Conservation (phyloP, 371 early-diverging fungal genomes). For the Rhizopus sp. region DNA sequence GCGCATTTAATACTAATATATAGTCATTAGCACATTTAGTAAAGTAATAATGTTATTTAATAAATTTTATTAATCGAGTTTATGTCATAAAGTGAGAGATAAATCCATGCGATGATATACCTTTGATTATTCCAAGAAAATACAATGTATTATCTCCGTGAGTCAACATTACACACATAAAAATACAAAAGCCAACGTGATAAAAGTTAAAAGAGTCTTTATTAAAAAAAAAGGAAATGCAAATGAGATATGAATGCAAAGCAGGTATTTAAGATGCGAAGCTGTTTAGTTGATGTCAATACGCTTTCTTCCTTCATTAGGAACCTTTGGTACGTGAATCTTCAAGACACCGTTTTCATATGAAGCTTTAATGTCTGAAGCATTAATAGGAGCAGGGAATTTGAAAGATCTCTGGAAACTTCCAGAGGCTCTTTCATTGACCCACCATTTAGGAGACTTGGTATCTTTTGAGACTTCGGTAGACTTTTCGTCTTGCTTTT, state of each 20-base stretch:
- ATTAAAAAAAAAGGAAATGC: no score
- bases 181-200: no score
- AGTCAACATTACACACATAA: no score
- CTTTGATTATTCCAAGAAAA: no score
- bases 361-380: conserved; percentile 37
- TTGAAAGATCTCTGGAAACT: conserved; percentile 35
- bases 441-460: conserved; percentile 34
- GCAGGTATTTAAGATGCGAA: not conserved
- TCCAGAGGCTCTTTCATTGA: conserved; percentile 39
- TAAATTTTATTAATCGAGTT: no score
- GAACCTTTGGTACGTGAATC: conserved; percentile 34
- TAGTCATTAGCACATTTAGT: not conserved
- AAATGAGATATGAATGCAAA: no score
- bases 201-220: no score
- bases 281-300: not conserved
- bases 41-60: no score
- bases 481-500: not conserved
- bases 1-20: not conserved
- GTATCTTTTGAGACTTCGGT: not conserved
- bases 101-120: no score
- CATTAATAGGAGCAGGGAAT: conserved; percentile 34
- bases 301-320: not conserved
- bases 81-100: no score
- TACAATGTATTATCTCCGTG: no score
- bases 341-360: conserved; percentile 41